Percentiles rank a stretch among this genome's conserved stretches.
phyloP scores from a whole-genome alignment of 2,329 filamentous ascomycete species.

The Diplodia corticola region DNA sequence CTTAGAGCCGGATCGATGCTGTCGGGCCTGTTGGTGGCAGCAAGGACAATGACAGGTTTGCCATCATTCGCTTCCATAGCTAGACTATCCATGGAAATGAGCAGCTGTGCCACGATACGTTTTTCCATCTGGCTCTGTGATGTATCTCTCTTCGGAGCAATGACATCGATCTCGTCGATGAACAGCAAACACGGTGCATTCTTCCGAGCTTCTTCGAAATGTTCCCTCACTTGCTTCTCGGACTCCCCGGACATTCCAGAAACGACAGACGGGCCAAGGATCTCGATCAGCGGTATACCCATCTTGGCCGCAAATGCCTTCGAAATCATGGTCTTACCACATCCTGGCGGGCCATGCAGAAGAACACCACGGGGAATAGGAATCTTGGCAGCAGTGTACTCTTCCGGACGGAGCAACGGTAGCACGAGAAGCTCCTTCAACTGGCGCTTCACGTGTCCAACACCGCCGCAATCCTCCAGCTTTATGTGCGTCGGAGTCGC shows the following conservation, averaged over 20 bases:
- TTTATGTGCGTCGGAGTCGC: conserved; percentile 67
- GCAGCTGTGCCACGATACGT: conserved; percentile 77
- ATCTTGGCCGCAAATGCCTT: conserved; percentile 76
- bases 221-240: conserved; percentile 79
- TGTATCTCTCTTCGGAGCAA: conserved; percentile 81
- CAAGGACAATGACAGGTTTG: conserved; percentile 83
- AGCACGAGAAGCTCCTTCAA: conserved; percentile 71
- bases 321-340: conserved; percentile 82
- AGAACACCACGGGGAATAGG: conserved; percentile 73
- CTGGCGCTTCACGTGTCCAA: conserved; percentile 69
- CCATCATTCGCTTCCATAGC: conserved; percentile 68
- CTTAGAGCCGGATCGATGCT: conserved; percentile 78
- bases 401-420: conserved; percentile 67
- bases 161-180: conserved; percentile 88
- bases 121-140: conserved; percentile 88
- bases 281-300: conserved; percentile 74
- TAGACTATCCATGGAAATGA: conserved; percentile 82
- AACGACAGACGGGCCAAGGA: conserved; percentile 79
- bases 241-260: conserved; percentile 88
- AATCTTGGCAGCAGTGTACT: conserved; percentile 65
- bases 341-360: conserved; percentile 80
- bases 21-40: conserved; percentile 86
- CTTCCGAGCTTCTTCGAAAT: conserved; percentile 84
- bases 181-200: conserved; percentile 88
- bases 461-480: conserved; percentile 72